Base-by-base conservation (phyloP, 257 asterid species). In the Fraxinus cuspidata region DNA sequence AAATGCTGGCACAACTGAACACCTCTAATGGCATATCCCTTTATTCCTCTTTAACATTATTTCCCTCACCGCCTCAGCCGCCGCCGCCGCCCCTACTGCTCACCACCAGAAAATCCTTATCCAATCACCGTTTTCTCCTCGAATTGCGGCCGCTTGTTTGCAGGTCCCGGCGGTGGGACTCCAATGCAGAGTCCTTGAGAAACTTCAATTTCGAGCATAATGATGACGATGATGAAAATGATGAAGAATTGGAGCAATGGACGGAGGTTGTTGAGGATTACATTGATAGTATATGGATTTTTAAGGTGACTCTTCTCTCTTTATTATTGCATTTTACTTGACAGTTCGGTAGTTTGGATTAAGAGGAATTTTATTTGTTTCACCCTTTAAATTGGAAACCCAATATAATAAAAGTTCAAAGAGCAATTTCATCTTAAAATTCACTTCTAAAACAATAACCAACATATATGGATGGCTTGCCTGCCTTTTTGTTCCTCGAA, bases 231-330 rank as follows among this genome's bases (percentile, higher is more conserved):
- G 83, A 75, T 7, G 83, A 77, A 13, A 73, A 60, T 44, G 86
- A 81, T 34, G 87, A 77, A 2, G 74, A 56, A 49, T 23, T 49
- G 76, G 92, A 87, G 68, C 86, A 84, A 80, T 85, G 89, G 92
- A 77, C 35, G 56, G 92, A 81, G 1, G 86, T 82, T 74, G 78
- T 92, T 0, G 87, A 87, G 72, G 97, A 92, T 66, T 92, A 85
- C 70, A 85, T 90, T 35, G 96, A 92, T 10, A 88, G 92, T 90
- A 83, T 94, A 79, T 94, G 97, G 98, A 91, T 94, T 75, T 65
- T 92, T 9, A 94, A 92, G 98, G 98, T 88, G 76, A 56, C 40
- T 6, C 27, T 13, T 35, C 53, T 63, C 27, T 34, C 28, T 15
- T 31, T 51, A 2, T 25, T 7, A 11, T n/a, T 51, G 12, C 10